Percentiles rank a stretch among this genome's conserved stretches.
phyloP scores from a whole-genome alignment of 192 early-diverging fungal species.

The Coemansia umbellata region DNA sequence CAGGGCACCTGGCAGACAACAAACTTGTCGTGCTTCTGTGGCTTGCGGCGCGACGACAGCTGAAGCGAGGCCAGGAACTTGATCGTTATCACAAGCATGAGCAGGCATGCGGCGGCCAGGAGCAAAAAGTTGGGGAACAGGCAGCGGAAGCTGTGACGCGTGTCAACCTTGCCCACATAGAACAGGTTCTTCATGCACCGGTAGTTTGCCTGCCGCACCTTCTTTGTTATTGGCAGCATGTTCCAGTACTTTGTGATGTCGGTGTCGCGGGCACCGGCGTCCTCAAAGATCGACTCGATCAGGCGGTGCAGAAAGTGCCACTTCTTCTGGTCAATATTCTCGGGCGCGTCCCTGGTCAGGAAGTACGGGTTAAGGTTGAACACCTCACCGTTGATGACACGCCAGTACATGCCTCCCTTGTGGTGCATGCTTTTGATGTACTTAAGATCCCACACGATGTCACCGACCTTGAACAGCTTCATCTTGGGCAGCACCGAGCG shows the following conservation, averaged over 20 bases:
- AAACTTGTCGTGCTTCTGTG: slow-evolving; percentile 92
- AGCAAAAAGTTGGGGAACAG: slow-evolving; percentile 83
- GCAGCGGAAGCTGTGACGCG: slow-evolving; percentile 71
- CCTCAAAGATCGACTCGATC: slow-evolving; percentile 59
- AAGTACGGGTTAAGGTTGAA: slow-evolving; percentile 67
- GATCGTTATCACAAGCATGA: slow-evolving; percentile 75
- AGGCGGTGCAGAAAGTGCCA: slow-evolving; percentile 57
- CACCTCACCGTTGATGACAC: slow-evolving; percentile 59
- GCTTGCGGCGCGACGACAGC: slow-evolving; percentile 64
- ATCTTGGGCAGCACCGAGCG: slow-evolving; percentile 51
- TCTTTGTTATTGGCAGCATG: slow-evolving; percentile 29
- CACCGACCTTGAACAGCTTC: slow-evolving; percentile 51
- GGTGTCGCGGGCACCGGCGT: slow-evolving; percentile 49
- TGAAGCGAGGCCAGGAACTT: slow-evolving; percentile 79
- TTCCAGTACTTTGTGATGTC: slow-evolving; percentile 59
- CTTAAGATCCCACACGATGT: slow-evolving; percentile 54
- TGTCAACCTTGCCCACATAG: slow-evolving; percentile 78
- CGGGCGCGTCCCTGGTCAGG: slow-evolving; percentile 45
- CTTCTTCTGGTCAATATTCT: slow-evolving; percentile 42
- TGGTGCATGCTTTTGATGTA: slow-evolving; percentile 50
- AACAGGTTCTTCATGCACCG: slow-evolving; percentile 80
- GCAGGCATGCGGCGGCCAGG: slow-evolving; percentile 67
- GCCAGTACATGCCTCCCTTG: slow-evolving; percentile 50
- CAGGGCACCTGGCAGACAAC: slow-evolving; percentile 94
- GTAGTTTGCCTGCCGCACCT: slow-evolving; percentile 39